phyloP scores from a whole-genome alignment of 352 stramenopile species.

The Phytopythium litorale region DNA sequence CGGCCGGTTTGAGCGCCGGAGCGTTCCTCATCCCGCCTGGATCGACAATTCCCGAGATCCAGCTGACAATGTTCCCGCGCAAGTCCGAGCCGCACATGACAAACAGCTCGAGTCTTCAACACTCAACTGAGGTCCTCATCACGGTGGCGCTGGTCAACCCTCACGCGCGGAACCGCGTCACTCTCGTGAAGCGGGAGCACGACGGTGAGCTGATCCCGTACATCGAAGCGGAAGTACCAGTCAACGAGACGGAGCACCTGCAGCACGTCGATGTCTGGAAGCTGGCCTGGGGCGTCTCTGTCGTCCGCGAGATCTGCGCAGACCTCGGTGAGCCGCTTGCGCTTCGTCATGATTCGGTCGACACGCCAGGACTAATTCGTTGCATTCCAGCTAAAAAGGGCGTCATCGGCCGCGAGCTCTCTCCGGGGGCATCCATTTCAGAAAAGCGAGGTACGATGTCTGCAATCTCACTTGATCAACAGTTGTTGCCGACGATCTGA shows the following conservation, averaged over 20 bases:
- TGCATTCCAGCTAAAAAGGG: constrained; percentile 33
- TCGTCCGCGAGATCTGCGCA: constrained; percentile 53
- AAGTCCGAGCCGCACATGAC: constrained; percentile 76
- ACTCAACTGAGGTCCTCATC: constrained; percentile 59
- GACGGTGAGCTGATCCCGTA: constrained; percentile 37
- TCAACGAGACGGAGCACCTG: constrained; percentile 44
- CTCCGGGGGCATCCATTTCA: constrained; percentile 25
- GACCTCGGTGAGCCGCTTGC: constrained; percentile 29
- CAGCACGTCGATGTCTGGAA: constrained; percentile 54
- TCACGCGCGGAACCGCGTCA: constrained; percentile 40
- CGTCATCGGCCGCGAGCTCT: constrained; percentile 35
- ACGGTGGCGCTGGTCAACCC: constrained; percentile 79
- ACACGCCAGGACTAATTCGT: neutral
- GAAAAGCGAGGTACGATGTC: constrained; percentile 26
- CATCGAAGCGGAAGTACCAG: constrained; percentile 46
- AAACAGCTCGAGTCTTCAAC: constrained; percentile 38
- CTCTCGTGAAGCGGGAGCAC: constrained; percentile 34
- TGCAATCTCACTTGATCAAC: neutral
- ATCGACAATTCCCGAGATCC: constrained; percentile 70
- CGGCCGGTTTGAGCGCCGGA: constrained; percentile 63
- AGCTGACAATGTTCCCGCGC: constrained; percentile 87
- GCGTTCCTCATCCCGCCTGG: constrained; percentile 74
- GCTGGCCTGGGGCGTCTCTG: constrained; percentile 45
- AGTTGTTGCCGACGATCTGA: neutral
- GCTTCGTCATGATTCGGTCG: neutral